Base-by-base conservation (phyloP, 2,329 filamentous ascomycete genomes). In the Microsporum canis region DNA sequence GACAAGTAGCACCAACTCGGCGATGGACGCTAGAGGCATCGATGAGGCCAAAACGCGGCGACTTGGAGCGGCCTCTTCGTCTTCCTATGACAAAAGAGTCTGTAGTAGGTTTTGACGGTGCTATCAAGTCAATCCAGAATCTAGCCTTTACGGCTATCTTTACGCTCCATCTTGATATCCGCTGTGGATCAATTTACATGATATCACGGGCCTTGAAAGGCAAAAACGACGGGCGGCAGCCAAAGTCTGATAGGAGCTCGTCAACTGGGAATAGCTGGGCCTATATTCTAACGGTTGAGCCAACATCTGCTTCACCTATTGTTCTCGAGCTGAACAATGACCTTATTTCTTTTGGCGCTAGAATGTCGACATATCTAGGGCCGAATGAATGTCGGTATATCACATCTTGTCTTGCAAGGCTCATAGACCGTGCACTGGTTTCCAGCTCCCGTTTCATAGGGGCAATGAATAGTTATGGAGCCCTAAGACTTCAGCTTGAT, bases 401-500 rank as follows among this genome's bases (percentile, higher is more conserved):
- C 63, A 86, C 88, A 5, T 83, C 80, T 0, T 89, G 91, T 0
- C 80, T 97, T 2, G 86, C 88, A 5, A 77, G 85, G 17, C 83
- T 97, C 23, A 87, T 94, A 66, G 91, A 95, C 71, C 79, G 80
- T 6, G 88, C 88, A 69, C 84, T 97, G 2, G 84, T 96, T 41
- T 78, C 84, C 63, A 88, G 88, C 64, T 84, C 86, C 1, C 77
- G 80, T 17, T 82, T 83, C 70, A 88, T 92, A 51, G 84, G 85
- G 57, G 85, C 87, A 5, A 92, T 99, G 85, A 96, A 99, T 72
- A 78, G 76, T 41, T 84, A 88, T 67, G 94, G 94, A 47, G 89
- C 87, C 63, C 84, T 86, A n/a, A 84, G 91, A 41, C 91, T 99
- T 84, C 87, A 91, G 72, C 84, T 97, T 69, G 96, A 99, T 72